phyloP scores from a whole-genome alignment of 495 filamentous ascomycete species.

The Collariella sp. region DNA sequence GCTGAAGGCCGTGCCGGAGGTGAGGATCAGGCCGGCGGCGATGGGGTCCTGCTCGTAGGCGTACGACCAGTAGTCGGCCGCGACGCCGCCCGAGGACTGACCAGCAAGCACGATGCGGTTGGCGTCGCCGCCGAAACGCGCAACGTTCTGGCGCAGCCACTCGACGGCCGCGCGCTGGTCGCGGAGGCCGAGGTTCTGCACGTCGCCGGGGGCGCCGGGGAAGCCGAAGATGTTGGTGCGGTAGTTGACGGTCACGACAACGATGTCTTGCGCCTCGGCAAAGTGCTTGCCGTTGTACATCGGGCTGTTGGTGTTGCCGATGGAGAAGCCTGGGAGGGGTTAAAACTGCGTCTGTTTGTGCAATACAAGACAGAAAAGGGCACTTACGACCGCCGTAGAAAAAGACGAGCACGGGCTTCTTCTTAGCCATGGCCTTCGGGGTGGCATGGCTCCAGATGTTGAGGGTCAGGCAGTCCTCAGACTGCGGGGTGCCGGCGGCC shows the following conservation, averaged over 20 bases:
- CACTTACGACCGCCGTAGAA: conserved; percentile 25
- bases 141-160: conserved; percentile 41
- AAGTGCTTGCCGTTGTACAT: conserved; percentile 9
- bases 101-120: conserved; percentile 26
- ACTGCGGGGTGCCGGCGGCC: conserved; percentile 11
- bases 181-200: conserved; percentile 24
- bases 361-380: background rate
- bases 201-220: conserved; percentile 6
- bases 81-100: conserved; percentile 15
- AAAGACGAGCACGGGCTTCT: conserved; percentile 25
- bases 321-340: conserved; percentile 28
- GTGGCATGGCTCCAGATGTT: conserved; percentile 39
- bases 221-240: conserved; percentile 26
- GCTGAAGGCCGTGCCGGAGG: conserved; percentile 44
- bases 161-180: conserved; percentile 24
- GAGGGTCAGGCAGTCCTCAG: conserved; percentile 48
- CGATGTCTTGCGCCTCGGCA: conserved; percentile 30
- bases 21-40: conserved; percentile 37
- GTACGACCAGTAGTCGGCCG: conserved; percentile 47
- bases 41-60: conserved; percentile 41
- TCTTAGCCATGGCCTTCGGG: background rate
- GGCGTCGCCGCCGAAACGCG: conserved; percentile 40
- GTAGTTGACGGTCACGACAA: conserved; percentile 29
- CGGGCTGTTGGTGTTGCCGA: conserved; percentile 41
- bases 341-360: background rate